Base-by-base conservation (phyloP, 345 rosid species). In the Euphorbia lathyris region DNA sequence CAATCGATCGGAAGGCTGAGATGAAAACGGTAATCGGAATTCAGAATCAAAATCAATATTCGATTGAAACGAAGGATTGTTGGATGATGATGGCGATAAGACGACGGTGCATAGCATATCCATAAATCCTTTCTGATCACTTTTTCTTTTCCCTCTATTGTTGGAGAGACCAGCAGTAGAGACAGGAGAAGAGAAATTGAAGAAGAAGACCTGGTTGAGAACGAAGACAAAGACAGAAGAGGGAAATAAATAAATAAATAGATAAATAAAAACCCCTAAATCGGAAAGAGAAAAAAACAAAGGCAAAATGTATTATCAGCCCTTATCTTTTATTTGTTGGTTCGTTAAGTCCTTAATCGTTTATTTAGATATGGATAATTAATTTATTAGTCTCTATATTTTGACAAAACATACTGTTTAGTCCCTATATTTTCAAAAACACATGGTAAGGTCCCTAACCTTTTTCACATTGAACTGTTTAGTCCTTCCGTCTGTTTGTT, bases 1-100 rank as follows among this genome's bases (percentile, higher is more conserved):
- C 32, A 38, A 63, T 40, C 66, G 51, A 61, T 61, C 47, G 6
- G 23, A 61, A 20, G 45, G 48, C 48, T 57, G 61, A 58, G 63
- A 58, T 14, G 9, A 30, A 25, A 32, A 60, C 5, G 10, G 45
- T 17, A 60, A 30, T 20, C 23, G 48, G 22, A 40, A 62, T n/a
- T 40, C 50, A 20, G 30, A 20, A 62, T 38, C 34, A 29, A 7
- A 58, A 27, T 29, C n/a, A 19, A 17, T 14, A 58, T 13, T 62
- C 4, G 66, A 62, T 32, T 9, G 42, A 10, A 12, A 2, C 9
- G 17, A 23, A 63, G 29, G 23, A 26, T 62, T 38, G 65, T 36
- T 61, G 48, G 65, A 36, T 20, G 48, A 3, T 26, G 5, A 6
- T 4, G 63, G 11, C 13, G 14, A 17, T 9, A 60, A 32, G 22